These are phyloP conservation scores for Apiotrichum veenhuisii DNA, from an alignment of 1,284 basidiomycete genomes.

Conservation along the genomic window DNA sequence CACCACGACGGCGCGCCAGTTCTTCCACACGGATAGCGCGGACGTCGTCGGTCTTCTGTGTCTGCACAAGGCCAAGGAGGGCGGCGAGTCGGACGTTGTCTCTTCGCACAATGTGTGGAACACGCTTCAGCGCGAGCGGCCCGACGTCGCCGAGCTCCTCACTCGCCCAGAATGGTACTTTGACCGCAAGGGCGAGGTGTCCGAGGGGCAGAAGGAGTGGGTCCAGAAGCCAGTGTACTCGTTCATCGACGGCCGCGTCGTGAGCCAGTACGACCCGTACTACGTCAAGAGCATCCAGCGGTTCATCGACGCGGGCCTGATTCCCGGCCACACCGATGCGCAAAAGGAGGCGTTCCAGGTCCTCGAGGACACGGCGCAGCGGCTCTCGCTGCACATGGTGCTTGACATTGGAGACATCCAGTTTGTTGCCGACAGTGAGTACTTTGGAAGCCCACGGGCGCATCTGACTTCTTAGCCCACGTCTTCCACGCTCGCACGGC, in stretches of 20 bases:
- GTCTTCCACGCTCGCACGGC: conserved; percentile 51
- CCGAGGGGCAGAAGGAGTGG: conserved; percentile 37
- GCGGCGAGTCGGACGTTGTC: conserved; percentile 52
- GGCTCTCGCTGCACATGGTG: conserved; percentile 50
- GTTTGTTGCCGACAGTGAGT: conserved; percentile 33
- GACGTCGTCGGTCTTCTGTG: conserved; percentile 52
- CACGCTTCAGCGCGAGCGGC: conserved; percentile 48
- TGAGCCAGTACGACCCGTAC: conserved; percentile 41
- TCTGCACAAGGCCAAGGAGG: conserved; percentile 53
- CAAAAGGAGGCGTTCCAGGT: conserved; percentile 50
- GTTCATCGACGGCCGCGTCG: conserved; percentile 22
- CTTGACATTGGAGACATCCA: conserved; percentile 51
- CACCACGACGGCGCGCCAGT: conserved; percentile 49
- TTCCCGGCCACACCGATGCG: conserved; percentile 40
- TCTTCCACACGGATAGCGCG: conserved; percentile 46
- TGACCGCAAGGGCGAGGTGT: conserved; percentile 49
- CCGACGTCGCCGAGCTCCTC: conserved; percentile 50
- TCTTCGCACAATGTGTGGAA: conserved; percentile 52
- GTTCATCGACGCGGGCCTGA: conserved; percentile 44
- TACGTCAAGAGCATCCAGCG: conserved; percentile 33
- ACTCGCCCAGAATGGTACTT: conserved; percentile 44
- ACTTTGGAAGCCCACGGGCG: not conserved
- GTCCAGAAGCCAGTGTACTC: conserved; percentile 31
- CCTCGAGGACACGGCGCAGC: conserved; percentile 49
- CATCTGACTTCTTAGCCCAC: conserved; percentile 21